Evolutionary conservation across 495 filamentous ascomycete species (phyloP).

Genomic region (Acidiella bohemica): DNA sequence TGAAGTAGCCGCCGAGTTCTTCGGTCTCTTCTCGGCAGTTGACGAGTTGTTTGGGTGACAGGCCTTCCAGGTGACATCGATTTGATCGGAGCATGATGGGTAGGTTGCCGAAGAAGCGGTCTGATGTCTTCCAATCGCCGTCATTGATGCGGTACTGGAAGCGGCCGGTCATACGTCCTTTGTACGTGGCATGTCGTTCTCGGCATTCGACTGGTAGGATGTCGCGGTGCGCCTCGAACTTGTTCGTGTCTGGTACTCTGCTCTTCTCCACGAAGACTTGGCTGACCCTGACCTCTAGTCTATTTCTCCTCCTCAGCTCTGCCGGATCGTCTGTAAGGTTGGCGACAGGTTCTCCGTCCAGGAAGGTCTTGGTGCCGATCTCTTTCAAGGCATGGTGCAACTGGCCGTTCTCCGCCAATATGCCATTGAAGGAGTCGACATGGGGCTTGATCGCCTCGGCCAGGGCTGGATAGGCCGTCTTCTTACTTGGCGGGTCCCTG

Average conservation of each 20-base stretch:
- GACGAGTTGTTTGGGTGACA: conserved; percentile 69
- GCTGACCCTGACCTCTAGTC: conserved; percentile 56
- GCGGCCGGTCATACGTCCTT: conserved; percentile 67
- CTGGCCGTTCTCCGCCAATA: conserved; percentile 58
- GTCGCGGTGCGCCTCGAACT: conserved; percentile 61
- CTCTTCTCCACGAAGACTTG: conserved; percentile 69
- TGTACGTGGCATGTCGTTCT: conserved; percentile 84
- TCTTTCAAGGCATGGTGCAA: conserved; percentile 67
- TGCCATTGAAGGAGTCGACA: conserved; percentile 89
- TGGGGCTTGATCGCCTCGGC: conserved; percentile 75
- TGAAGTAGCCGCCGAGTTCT: conserved; percentile 85
- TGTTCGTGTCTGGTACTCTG: conserved; percentile 60
- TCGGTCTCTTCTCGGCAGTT: conserved; percentile 82
- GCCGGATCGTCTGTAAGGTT: conserved; percentile 25
- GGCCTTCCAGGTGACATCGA: conserved; percentile 75
- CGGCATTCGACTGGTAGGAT: conserved; percentile 87
- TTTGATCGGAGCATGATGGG: conserved; percentile 91
- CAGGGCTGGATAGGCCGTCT: conserved; percentile 75
- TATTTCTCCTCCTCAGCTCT: conserved; percentile 43
- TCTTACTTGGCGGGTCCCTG: conserved; percentile 70
- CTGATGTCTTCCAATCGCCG: conserved; percentile 63
- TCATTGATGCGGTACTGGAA: conserved; percentile 76
- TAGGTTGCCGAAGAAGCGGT: conserved; percentile 73
- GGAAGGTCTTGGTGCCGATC: conserved; percentile 75
- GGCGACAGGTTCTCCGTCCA: conserved; percentile 53